Base-by-base conservation (phyloP, 306 rosid species). In the Urtica urens region DNA sequence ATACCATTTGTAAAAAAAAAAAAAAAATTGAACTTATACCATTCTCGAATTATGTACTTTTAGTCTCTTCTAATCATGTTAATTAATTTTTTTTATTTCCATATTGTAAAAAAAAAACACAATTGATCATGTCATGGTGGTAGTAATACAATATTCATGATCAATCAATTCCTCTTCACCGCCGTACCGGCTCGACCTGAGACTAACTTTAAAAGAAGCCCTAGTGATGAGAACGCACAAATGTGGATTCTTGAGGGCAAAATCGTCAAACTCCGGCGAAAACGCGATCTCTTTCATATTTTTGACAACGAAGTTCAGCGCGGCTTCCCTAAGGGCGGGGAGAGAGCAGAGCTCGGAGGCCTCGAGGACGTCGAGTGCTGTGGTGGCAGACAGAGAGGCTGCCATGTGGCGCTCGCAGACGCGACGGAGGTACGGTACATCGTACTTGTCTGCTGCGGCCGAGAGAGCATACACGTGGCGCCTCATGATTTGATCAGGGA, bases 391-490 rank as follows among this genome's bases (percentile, higher is more conserved):
- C 22, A 90, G 47, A 3, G 78, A 70, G 51, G 38, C 38, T 11
- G 51, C 45, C 72, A 90, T 62, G 9, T 68, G 50, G 9, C 71
- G 60, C 60, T 90, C 87, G 57, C 95, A 84, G 1, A 70, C 69
- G 57, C 67, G 74, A 52, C 51, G 66, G 26, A 84, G 55, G 45
- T 79, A 82, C 9, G 80, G 48, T 17, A 90, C 75, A 11, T 55
- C 69, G 48, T 90, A 90, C 71, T 90, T 90, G 13, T 90, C 84
- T 5, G 94, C 95, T 12, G 95, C 95, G 4, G 65, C 50, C 8
- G 79, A 70, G 53, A 90, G 40, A 0, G 95, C 58, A 30, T 72
- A 72, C 2, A 72, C 80, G 45, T 88, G 84, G 53, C 67, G 65
- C 53, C 53, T 78, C 76, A 81, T 17, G 61, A 64, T 76, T 15